phyloP scores from a whole-genome alignment of 1,284 basidiomycete species.

The Athelia sp. region DNA sequence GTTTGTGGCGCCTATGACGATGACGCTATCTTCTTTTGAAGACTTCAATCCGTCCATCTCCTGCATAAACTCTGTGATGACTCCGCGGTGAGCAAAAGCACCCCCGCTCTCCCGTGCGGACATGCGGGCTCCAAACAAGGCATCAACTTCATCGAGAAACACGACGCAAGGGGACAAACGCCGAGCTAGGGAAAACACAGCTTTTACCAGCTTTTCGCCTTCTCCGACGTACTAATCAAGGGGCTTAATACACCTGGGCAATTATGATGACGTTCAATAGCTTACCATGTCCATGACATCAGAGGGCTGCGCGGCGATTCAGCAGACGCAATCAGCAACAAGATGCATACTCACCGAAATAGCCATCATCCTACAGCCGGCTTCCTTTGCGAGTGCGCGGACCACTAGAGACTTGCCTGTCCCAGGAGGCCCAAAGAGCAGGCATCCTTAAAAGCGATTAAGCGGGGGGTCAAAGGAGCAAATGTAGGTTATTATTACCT shows the following conservation, averaged over 20 bases:
- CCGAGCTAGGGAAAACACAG: slow-evolving; percentile 87
- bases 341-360: slow-evolving; percentile 37
- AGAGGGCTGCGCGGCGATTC: slow-evolving; percentile 39
- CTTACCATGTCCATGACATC: slow-evolving; percentile 87
- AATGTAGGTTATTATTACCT: slow-evolving; percentile 21
- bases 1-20: slow-evolving; percentile 95
- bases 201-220: slow-evolving; percentile 90
- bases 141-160: slow-evolving; percentile 96
- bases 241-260: slow-evolving; percentile 5
- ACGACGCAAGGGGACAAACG: slow-evolving; percentile 89
- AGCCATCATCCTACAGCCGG: slow-evolving; percentile 84
- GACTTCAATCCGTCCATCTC: slow-evolving; percentile 94
- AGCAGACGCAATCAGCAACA: no score
- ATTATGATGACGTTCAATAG: slow-evolving; percentile 2
- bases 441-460: slow-evolving; percentile 39
- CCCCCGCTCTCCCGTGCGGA: slow-evolving; percentile 79
- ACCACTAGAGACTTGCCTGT: slow-evolving; percentile 91
- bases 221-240: slow-evolving; percentile 83
- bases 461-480: no score
- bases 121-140: slow-evolving; percentile 85
- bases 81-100: slow-evolving; percentile 77
- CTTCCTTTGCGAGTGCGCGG: slow-evolving; percentile 87
- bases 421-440: slow-evolving; percentile 88
- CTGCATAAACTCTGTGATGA: slow-evolving; percentile 96
- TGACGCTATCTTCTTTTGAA: slow-evolving; percentile 76